phyloP scores from a whole-genome alignment of 73 alveolate genomes.

The Loxodes magnus region DNA sequence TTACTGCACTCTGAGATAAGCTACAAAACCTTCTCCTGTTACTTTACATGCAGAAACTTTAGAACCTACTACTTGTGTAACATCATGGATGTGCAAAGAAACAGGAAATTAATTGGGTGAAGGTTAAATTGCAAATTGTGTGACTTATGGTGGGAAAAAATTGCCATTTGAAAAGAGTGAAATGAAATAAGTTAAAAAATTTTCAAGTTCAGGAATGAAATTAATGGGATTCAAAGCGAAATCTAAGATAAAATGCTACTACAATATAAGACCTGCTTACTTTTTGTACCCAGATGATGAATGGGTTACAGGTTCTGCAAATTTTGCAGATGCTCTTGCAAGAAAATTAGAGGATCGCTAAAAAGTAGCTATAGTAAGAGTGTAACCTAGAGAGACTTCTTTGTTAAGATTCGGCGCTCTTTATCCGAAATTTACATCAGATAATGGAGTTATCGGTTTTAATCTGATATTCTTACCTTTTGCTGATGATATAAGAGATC shows the following conservation, averaged over 20 bases:
- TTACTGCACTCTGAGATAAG: slow-evolving; percentile 62
- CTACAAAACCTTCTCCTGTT: slow-evolving; percentile 72
- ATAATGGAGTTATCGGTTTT: no score
- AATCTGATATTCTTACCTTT: slow-evolving; percentile 58
- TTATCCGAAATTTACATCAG: slow-evolving; percentile 80
- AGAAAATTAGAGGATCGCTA: slow-evolving; percentile 71
- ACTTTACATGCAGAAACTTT: slow-evolving; percentile 75
- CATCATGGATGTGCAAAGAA: slow-evolving; percentile 68
- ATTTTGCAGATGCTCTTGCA: slow-evolving; percentile 82
- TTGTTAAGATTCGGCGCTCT: slow-evolving; percentile 87
- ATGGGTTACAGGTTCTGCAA: slow-evolving; percentile 76
- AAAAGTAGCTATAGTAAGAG: slow-evolving; percentile 87
- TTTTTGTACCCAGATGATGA: slow-evolving; percentile 95
- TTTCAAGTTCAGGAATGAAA: slow-evolving; percentile 90
- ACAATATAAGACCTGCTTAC: slow-evolving; percentile 84
- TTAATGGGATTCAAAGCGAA: slow-evolving; percentile 89
- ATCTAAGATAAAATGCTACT: slow-evolving; percentile 71
- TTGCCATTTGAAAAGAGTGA: slow-evolving; percentile 70
- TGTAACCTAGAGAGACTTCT: slow-evolving; percentile 85
- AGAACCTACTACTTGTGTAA: slow-evolving; percentile 68
- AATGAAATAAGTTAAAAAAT: slow-evolving; percentile 72
- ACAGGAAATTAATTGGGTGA: slow-evolving; percentile 84
- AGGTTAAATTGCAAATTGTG: slow-evolving; percentile 79
- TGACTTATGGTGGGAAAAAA: slow-evolving; percentile 84
- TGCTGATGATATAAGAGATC: slow-evolving; percentile 78